Base-by-base conservation (phyloP, 2,329 filamentous ascomycete genomes). In the Pyrenochaeta sp. region DNA sequence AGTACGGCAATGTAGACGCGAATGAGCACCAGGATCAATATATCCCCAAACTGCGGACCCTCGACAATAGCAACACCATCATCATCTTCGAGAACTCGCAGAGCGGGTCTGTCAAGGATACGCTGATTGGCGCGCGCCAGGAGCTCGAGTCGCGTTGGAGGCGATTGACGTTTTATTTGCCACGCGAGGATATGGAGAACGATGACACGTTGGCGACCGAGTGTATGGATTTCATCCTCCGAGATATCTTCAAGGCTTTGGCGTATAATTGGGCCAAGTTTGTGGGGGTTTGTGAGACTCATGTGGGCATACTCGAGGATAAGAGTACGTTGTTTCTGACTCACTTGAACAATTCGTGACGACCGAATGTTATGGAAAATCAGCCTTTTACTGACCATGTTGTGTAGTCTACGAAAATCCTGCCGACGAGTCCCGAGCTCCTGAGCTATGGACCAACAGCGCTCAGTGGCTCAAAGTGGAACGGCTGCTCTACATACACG, bases 121-220 rank as follows among this genome's bases (percentile, higher is more conserved):
- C 78, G 1, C 50, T 81, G 7, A 74, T 81, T 14, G 67, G 74
- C 2, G 77, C 79, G 3, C 69, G 78, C 10, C 72, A 77, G 30
- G 74, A 79, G 43, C 73, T 77, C 34, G 79, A 81, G 57, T 70
- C 70, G n/a, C 69, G 74, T n/a, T 81, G 79, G 79, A 72, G 78
- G 7, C 67, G 79, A 4, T 60, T 81, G 5, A 76, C 77, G 0
- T 80, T 80, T 49, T 78, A 78, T 44, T 66, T 80, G 0, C 71
- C 71, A 2, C 71, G 72, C 21, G 73, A 76, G 35, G 72, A 77
- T 8, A 67, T 68, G 10, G 67, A 69, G 1, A 69, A 70, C 30
- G 74, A 78, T 31, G 71, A 76, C 3, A 58, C 63, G 7, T 61
- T 80, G 10, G 72, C 74, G 6, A 62, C 71, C 4, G 74, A 78